These are phyloP conservation scores for Blumeria hordei DNA, from an alignment of 2,329 filamentous ascomycete genomes.

Conservation along the genomic window DNA sequence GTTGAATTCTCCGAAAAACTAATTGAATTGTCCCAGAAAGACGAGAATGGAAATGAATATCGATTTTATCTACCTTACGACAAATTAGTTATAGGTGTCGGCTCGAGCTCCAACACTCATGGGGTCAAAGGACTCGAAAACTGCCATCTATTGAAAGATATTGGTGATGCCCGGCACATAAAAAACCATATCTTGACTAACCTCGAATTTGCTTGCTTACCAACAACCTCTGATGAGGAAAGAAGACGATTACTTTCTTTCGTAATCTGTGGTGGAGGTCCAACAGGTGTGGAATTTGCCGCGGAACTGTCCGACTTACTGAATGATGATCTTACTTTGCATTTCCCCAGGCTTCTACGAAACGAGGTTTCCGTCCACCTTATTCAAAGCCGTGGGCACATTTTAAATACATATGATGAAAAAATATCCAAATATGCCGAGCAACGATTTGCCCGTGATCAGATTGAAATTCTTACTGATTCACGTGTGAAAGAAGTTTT, in stretches of 20 bases:
- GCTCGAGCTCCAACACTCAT: constrained; percentile 80
- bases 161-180: constrained; percentile 74
- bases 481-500: constrained; percentile 77
- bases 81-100: constrained; percentile 80
- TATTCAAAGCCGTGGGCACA: constrained; percentile 84
- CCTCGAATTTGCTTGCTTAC: constrained; percentile 74
- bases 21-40: constrained; percentile 59
- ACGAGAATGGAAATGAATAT: constrained; percentile 44
- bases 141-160: constrained; percentile 87
- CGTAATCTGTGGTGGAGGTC: constrained; percentile 84
- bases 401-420: constrained; percentile 95
- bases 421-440: constrained; percentile 82
- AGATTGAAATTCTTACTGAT: constrained; percentile 80
- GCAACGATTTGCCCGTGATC: constrained; percentile 69
- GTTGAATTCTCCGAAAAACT: constrained; percentile 82
- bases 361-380: constrained; percentile 96
- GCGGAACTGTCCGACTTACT: constrained; percentile 89
- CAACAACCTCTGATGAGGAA: constrained; percentile 74
- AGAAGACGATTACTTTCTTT: constrained; percentile 74
- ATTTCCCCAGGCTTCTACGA: constrained; percentile 73
- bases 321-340: constrained; percentile 69
- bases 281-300: constrained; percentile 92
- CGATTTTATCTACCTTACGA: constrained; percentile 93
- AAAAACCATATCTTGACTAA: constrained; percentile 76
- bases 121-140: constrained; percentile 87